A percentile compares a stretch with the other conserved stretches of the same genome.
phyloP scores from a whole-genome alignment of 164 flowering plant species.

The Aristolochia californica region DNA sequence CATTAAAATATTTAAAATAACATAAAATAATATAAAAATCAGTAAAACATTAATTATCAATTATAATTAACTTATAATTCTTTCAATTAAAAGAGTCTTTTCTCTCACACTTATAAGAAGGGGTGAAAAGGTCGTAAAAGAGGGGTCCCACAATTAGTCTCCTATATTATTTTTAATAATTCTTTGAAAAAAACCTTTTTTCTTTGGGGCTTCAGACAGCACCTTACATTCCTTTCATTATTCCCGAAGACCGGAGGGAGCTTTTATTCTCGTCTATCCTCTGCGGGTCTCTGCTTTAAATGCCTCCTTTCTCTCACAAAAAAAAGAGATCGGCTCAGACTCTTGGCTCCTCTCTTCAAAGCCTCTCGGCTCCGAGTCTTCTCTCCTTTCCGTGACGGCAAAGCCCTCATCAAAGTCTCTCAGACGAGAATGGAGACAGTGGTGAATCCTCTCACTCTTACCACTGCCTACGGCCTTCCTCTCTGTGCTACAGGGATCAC shows the following conservation, averaged over 20 bases:
- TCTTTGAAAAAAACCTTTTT: too few relatives aligned
- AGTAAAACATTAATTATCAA: too few relatives aligned
- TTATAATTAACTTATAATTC: too few relatives aligned
- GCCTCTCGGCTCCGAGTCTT: neutral
- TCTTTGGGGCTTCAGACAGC: too few relatives aligned
- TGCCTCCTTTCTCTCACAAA: neutral
- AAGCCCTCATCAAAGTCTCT: neutral
- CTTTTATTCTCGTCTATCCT: neutral
- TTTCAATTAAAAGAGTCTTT: too few relatives aligned
- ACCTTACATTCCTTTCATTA: too few relatives aligned
- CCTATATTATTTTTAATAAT: too few relatives aligned
- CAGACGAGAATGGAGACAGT: neutral
- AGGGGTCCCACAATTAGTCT: too few relatives aligned
- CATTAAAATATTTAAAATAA: too few relatives aligned
- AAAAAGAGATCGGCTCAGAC: neutral
- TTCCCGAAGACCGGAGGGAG: neutral
- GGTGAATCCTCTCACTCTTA: neutral
- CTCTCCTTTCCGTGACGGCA: neutral
- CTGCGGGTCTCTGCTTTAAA: neutral
- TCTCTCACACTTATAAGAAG: too few relatives aligned
- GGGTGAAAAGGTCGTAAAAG: too few relatives aligned
- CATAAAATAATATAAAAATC: too few relatives aligned
- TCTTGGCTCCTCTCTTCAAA: neutral
- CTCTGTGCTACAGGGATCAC: constrained; percentile 1
- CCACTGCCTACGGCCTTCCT: constrained; percentile 1